Conservation (phyloP, 2,329 filamentous ascomycete genomes). For the Nothophaeocryptopus gaeumannii region DNA sequence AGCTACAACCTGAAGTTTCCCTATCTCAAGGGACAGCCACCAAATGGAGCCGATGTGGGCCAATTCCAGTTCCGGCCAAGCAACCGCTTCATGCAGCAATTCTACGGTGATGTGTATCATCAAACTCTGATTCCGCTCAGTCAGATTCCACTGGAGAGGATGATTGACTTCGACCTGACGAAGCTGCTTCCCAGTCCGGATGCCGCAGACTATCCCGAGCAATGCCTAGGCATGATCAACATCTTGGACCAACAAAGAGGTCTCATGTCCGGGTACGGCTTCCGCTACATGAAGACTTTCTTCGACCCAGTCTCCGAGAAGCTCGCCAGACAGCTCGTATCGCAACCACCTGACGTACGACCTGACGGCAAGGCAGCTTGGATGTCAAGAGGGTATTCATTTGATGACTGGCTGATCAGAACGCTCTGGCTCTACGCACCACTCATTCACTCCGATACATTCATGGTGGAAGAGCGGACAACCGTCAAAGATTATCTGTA, state of each 20-base stretch:
- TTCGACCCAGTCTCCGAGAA: conserved; percentile 3
- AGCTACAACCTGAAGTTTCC: conserved; percentile 5
- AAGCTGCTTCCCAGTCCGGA: not conserved
- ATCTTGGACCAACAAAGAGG: not conserved
- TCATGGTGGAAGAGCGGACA: not conserved
- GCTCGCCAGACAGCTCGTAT: not conserved
- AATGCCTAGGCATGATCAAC: conserved; percentile 3
- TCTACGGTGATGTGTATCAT: conserved; percentile 2
- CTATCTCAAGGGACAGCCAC: conserved; percentile 1
- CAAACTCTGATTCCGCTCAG: not conserved
- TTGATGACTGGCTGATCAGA: conserved; percentile 3
- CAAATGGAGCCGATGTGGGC: not conserved
- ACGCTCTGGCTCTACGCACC: conserved; percentile 1
- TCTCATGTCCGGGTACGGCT: not conserved
- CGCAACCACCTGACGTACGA: not conserved
- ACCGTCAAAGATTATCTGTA: conserved; percentile 4
- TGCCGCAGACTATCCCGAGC: not conserved
- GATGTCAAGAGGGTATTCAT: not conserved
- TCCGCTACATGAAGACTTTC: conserved; percentile 1
- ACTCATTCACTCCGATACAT: conserved; percentile 1
- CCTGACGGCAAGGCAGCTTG: conserved; percentile 2
- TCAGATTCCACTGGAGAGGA: not conserved
- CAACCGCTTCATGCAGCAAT: not conserved
- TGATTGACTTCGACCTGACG: not conserved
- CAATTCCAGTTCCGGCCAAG: not conserved